Evolutionary conservation across 2,329 filamentous ascomycete genomes (phyloP), one percentile per base, ranked within the genome.

Genomic region (Orbilia ellipsospora): DNA sequence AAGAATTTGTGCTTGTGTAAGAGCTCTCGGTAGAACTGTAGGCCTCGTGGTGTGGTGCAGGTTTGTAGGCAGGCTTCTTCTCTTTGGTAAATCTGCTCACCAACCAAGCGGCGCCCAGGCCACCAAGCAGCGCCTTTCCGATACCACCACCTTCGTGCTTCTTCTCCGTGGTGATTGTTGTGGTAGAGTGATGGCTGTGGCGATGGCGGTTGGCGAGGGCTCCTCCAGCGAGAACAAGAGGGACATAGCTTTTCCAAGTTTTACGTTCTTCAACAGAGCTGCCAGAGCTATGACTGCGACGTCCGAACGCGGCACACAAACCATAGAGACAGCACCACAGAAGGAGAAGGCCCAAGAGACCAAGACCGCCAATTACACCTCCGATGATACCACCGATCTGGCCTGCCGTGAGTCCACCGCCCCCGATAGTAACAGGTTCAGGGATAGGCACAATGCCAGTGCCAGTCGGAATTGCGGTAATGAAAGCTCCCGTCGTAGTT

Each of bases 381-480:
- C 73, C 73, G 16, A 77, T 77, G 18, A 77, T 77, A 40, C 73
- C 73, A 55, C 73, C 73, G n/a, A 77, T 77, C 23, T 77, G 73
- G 18, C 73, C 73, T 40, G 73, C 66, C 23, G 73, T 77, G 15
- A 77, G 59, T 40, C 73, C 73, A 20, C 66, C 67, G 16, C 65
- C 55, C 1, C 65, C 65, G 42, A 55, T 28, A 44, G 62, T 63
- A 57, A 77, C 64, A n/a, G 73, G 73, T 31, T 59, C 45, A n/a
- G 73, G 73, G 2, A 72, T 61, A 28, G 51, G 48, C 36, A 66
- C 73, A n/a, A 45, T 55, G 18, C 52, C 57, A 8, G 66, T 77
- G 3, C 56, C 56, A 28, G 73, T 77, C 7, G 73, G 73, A 7
- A 70, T 67, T 31, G 73, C 66, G 16, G 65, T 66, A 40, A 77